Conservation (phyloP, 2,329 filamentous ascomycete genomes). For the Monilinia vaccinii-corymbosi region DNA sequence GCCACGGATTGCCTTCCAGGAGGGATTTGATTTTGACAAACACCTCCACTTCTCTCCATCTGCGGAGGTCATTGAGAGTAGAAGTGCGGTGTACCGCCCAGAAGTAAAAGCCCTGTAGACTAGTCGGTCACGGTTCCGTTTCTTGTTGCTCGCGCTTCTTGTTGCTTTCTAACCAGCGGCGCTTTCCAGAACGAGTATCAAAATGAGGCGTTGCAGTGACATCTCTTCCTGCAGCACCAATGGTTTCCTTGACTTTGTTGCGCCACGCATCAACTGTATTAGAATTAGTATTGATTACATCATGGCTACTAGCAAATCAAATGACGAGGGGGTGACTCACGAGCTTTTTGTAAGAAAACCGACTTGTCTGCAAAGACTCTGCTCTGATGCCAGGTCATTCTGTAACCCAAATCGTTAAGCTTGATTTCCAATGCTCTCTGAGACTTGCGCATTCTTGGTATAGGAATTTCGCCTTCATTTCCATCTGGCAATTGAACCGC, state of each 20-base stretch:
- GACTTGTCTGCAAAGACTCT: conserved; percentile 80
- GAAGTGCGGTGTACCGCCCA: not conserved
- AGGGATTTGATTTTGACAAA: not conserved
- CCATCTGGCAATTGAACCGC: conserved; percentile 61
- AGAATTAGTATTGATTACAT: conserved; percentile 7
- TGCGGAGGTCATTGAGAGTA: not conserved
- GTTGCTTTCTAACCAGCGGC: conserved; percentile 55
- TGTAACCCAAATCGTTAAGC: conserved; percentile 84
- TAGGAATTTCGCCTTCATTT: conserved; percentile 61
- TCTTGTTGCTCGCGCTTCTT: conserved; percentile 30
- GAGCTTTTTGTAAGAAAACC: conserved; percentile 80
- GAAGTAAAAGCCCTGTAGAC: not conserved
- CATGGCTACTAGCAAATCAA: not conserved
- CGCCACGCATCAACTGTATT: conserved; percentile 83
- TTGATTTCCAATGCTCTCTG: conserved; percentile 76
- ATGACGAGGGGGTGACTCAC: conserved; percentile 47
- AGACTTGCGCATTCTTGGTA: conserved; percentile 63
- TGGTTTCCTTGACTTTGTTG: conserved; percentile 78
- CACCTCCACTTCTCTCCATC: not conserved
- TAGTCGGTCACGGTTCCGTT: conserved; percentile 1
- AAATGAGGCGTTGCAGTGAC: conserved; percentile 69
- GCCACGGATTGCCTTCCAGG: not conserved
- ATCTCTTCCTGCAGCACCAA: conserved; percentile 71
- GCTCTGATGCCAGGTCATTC: conserved; percentile 95
- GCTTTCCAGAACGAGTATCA: conserved; percentile 80